Percentiles rank a stretch among this genome's conserved stretches.
Conservation (phyloP, 225 moss, liverwort and hornwort genomes). For the Anthoceros angustus region DNA sequence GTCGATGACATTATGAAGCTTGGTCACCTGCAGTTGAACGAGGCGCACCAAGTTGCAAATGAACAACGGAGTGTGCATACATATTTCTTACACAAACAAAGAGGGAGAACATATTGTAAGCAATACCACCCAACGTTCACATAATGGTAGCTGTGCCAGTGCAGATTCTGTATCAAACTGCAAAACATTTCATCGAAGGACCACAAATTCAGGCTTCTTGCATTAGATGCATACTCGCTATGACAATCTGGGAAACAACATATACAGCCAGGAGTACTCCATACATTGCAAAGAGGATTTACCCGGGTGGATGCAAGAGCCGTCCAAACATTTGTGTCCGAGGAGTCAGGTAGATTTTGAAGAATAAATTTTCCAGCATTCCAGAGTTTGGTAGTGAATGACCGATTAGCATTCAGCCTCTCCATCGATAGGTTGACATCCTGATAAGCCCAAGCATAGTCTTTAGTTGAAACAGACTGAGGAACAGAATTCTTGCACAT, state of each 20-base stretch:
- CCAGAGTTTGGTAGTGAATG: slow-evolving; percentile 82
- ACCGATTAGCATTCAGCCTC: slow-evolving; percentile 70
- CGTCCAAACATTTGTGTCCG: neutral
- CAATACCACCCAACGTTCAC: slow-evolving; percentile 81
- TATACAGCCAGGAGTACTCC: slow-evolving; percentile 9
- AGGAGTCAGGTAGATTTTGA: slow-evolving; percentile 28
- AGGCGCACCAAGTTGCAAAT: neutral
- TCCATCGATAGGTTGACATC: slow-evolving; percentile 84
- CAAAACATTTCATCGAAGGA: slow-evolving; percentile 4
- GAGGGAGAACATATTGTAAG: neutral
- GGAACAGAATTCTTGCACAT: neutral
- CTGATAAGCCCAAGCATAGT: slow-evolving; percentile 13
- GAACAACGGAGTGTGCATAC: neutral
- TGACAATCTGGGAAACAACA: too few species aligned
- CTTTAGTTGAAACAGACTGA: too few species aligned
- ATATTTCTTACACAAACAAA: neutral
- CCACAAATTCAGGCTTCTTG: neutral
- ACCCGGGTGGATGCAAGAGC: neutral
- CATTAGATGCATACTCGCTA: neutral
- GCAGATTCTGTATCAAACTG: slow-evolving; percentile 32
- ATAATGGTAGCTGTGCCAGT: slow-evolving; percentile 34
- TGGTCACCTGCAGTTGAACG: slow-evolving; percentile 38
- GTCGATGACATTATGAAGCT: slow-evolving; percentile 63
- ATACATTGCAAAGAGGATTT: slow-evolving; percentile 20
- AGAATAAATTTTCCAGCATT: slow-evolving; percentile 85